Evolutionary conservation across 139 green algal genomes (phyloP).

Genomic region (Marvania coccoides): DNA sequence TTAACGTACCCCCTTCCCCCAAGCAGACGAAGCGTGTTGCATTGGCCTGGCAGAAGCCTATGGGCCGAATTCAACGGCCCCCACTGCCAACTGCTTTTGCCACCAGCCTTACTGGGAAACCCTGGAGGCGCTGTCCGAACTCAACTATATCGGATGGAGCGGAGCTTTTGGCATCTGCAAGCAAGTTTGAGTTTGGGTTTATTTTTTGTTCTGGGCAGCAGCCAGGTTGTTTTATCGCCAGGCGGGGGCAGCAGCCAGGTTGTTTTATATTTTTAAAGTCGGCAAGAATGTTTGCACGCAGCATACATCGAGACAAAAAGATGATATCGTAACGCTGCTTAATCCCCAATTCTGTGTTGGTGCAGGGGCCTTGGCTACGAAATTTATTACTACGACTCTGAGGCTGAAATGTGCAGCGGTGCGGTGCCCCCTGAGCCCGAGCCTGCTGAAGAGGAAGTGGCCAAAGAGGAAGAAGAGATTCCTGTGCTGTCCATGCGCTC

Average conservation of each 20-base stretch:
- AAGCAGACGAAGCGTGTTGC: slow-evolving; percentile 1
- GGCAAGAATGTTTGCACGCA: neutral
- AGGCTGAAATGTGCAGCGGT: neutral
- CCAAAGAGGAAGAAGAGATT: neutral
- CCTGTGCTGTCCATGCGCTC: neutral
- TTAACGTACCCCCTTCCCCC: too few species aligned
- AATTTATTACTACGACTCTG: neutral
- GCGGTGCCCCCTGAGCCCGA: neutral
- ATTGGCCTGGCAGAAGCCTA: neutral
- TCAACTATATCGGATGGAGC: neutral
- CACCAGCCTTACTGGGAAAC: slow-evolving; percentile 1
- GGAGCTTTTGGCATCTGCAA: neutral
- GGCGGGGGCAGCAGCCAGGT: neutral
- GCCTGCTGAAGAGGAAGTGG: neutral
- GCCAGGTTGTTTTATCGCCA: too few species aligned
- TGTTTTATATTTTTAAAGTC: neutral
- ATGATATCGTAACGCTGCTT: neutral
- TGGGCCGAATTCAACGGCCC: slow-evolving; percentile 5
- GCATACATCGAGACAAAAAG: neutral
- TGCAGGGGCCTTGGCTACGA: neutral
- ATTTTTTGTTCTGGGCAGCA: too few species aligned
- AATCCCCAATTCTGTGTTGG: neutral
- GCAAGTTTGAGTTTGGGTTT: neutral
- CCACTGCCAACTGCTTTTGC: slow-evolving; percentile 20
- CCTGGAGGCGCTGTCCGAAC: neutral